Conservation (phyloP, 495 filamentous ascomycete species). For the Rostrohypoxylon terebratum region DNA sequence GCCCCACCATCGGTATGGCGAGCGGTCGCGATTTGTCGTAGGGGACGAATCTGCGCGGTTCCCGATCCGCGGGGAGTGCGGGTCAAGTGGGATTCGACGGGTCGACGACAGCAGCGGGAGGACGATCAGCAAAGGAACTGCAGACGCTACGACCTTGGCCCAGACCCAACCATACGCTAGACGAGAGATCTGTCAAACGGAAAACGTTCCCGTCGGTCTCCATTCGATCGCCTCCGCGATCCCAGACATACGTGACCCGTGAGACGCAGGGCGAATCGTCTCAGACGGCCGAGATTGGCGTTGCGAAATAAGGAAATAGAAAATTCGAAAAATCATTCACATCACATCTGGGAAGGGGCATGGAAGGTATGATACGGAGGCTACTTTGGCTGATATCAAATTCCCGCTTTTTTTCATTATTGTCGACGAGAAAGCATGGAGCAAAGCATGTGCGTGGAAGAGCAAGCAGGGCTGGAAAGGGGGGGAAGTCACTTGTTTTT, state of each 20-base stretch:
- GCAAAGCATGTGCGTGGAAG: neutral
- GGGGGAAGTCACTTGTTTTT: neutral
- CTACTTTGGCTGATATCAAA: neutral
- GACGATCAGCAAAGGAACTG: neutral
- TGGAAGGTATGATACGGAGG: constrained; percentile 16
- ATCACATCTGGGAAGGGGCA: neutral
- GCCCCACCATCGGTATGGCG: constrained; percentile 48
- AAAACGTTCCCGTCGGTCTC: neutral
- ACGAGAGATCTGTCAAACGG: neutral
- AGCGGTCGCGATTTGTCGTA: constrained; percentile 47
- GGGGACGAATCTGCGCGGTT: constrained; percentile 24
- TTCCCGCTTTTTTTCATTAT: constrained; percentile 1
- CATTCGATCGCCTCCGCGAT: constrained; percentile 7
- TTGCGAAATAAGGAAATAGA: neutral
- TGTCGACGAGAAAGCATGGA: neutral
- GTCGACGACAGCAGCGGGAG: neutral
- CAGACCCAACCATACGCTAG: neutral
- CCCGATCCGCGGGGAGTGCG: neutral
- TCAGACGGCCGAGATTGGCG: neutral
- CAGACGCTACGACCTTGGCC: neutral
- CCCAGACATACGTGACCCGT: constrained; percentile 7
- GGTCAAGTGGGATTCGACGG: neutral
- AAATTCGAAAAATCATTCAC: neutral
- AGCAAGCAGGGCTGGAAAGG: neutral
- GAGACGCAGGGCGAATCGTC: constrained; percentile 30